Percentiles rank a stretch among this genome's conserved stretches.
These are phyloP conservation scores for Pyrenophora seminiperda DNA, from an alignment of 2,329 filamentous ascomycete species.

Conservation along the genomic window DNA sequence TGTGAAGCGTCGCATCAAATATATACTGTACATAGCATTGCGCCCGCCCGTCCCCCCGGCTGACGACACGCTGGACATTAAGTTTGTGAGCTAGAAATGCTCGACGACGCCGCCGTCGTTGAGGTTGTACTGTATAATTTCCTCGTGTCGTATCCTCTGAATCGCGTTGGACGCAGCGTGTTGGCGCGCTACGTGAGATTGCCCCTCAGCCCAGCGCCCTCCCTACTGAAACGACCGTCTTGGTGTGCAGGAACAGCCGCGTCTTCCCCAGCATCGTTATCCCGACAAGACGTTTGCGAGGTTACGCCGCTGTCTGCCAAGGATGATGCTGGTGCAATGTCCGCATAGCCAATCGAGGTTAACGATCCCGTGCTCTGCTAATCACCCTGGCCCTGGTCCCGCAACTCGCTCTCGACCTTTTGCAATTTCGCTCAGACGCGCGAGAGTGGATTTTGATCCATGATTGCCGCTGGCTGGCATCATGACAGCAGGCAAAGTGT, in stretches of 20 bases:
- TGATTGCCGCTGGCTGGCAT: slow-evolving; percentile 38
- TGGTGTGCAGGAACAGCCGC: slow-evolving; percentile 38
- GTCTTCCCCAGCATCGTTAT: slow-evolving; percentile 19
- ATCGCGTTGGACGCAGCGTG: slow-evolving; percentile 20
- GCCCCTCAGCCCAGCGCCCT: slow-evolving; percentile 27
- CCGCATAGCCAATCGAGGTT: slow-evolving; percentile 32
- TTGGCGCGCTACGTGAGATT: slow-evolving; percentile 43
- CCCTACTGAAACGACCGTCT: slow-evolving; percentile 36
- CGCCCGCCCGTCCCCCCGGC: no score
- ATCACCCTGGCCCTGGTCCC: slow-evolving; percentile 21
- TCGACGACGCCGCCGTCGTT: neutral
- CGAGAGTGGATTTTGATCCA: slow-evolving; percentile 27
- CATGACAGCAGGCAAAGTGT: slow-evolving; percentile 27
- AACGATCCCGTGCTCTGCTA: slow-evolving; percentile 10
- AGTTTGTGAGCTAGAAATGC: neutral
- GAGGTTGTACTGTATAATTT: neutral
- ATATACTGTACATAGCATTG: no score
- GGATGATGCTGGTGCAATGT: slow-evolving; percentile 33
- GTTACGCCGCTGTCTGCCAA: slow-evolving; percentile 29
- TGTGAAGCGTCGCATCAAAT: slow-evolving; percentile 1
- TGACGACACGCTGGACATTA: no score
- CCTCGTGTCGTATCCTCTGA: slow-evolving; percentile 21
- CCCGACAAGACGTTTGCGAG: slow-evolving; percentile 21
- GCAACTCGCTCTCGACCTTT: slow-evolving; percentile 31
- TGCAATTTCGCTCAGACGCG: slow-evolving; percentile 46